Percentiles rank a stretch among this genome's conserved stretches.
phyloP scores from a whole-genome alignment of 495 filamentous ascomycete genomes.

The Letharia lupina region DNA sequence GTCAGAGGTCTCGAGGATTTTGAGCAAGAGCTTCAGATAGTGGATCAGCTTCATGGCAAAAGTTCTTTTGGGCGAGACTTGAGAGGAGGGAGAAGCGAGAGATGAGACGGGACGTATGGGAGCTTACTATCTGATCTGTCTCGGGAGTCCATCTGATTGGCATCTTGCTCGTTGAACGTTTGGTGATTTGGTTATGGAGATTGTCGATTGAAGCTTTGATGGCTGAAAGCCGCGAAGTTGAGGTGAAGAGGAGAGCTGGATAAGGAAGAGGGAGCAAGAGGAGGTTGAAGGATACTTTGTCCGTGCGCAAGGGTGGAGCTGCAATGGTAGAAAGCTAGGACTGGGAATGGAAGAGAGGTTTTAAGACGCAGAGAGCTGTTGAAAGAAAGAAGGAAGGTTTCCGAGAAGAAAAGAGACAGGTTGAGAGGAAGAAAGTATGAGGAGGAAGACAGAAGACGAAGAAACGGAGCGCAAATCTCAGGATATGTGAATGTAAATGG shows the following conservation, averaged over 20 bases:
- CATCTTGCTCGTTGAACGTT: conserved; percentile 27
- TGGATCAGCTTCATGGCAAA: background rate
- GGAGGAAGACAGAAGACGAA: background rate
- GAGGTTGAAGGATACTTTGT: background rate
- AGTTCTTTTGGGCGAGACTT: no score
- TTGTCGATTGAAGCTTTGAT: background rate
- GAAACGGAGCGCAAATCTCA: background rate
- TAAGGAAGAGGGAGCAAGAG: background rate
- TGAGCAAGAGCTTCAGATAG: conserved; percentile 36
- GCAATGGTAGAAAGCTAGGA: background rate
- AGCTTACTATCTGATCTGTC: conserved; percentile 35
- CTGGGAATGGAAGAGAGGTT: background rate
- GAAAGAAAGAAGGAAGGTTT: background rate
- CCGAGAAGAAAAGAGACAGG: background rate
- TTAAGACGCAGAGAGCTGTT: background rate
- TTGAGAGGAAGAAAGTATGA: background rate
- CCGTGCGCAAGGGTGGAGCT: background rate
- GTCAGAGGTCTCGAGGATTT: conserved; percentile 40
- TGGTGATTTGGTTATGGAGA: background rate
- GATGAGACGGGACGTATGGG: background rate
- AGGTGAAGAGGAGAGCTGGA: background rate
- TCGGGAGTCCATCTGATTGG: conserved; percentile 37
- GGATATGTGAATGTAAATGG: background rate
- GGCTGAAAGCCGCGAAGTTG: background rate
- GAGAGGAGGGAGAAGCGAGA: background rate